Evolutionary conservation across 768 basidiomycete genomes (phyloP), one percentile per base, ranked within the genome.

Genomic region (Leccinum longicurvipes): DNA sequence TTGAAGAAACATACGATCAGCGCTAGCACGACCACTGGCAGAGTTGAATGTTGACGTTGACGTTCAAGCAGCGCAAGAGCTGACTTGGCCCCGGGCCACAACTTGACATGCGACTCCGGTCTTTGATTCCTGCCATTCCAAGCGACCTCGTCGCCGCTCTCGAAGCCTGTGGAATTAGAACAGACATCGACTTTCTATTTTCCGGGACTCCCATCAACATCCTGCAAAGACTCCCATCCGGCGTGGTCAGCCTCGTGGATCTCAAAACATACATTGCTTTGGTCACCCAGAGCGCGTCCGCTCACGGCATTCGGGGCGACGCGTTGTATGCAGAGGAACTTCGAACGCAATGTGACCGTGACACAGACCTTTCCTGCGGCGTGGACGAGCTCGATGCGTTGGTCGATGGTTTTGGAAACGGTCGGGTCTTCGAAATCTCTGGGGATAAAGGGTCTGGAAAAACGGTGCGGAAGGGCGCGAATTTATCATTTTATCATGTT

Each of bases 381-480:
- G 65, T 84, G 3, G 66, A 65, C 4, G 73, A 74, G 45, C 70
- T 89, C 24, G 86, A 89, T 62, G 65, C 64, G 12, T 65, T 88
- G 11, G 71, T 88, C 19, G 68, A 67, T 24, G 80, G 80, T 1
- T 75, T 86, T 50, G 74, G 74, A n/a, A 72, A 74, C 19, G 72
- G 77, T 46, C 76, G 77, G 23, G 75, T 91, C 14, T 73, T 88
- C 49, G 88, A 91, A 63, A 74, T 91, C 34, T 84, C 87, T 27
- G 90, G 89, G 10, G 80, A 83, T 19, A 77, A 70, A 64, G 77
- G 74, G 7, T 81, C 84, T 14, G 88, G 87, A 31, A 91, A 89
- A 77, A 83, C 85, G 55, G 90, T 89, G 65, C 57, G 82, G 52
- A n/a, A 34, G 11, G 28, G 50, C n/a, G 21, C 7, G 44, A 47